Percentiles rank a stretch among this genome's conserved stretches.
These are phyloP conservation scores for Globisporangium perplexum DNA, from an alignment of 352 stramenopile species.

Conservation along the genomic window DNA sequence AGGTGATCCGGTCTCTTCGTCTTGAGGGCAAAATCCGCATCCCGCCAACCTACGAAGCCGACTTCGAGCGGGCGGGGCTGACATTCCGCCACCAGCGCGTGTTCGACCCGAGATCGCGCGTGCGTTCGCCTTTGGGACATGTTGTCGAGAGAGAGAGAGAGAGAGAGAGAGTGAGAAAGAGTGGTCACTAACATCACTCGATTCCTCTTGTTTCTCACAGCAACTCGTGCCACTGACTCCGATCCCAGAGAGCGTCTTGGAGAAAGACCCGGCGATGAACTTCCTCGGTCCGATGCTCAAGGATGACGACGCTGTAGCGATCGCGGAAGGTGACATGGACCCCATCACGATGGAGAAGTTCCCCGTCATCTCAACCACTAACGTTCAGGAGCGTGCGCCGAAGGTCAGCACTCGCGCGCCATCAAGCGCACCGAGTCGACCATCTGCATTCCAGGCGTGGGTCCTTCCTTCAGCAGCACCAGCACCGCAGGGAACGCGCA, in stretches of 20 bases:
- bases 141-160: not conserved
- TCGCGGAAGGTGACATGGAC: conserved; percentile 72
- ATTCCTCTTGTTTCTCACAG: conserved; percentile 15
- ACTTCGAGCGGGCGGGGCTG: conserved; percentile 51
- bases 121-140: conserved; percentile 13
- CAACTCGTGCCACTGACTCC: conserved; percentile 62
- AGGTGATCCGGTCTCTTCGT: conserved; percentile 56
- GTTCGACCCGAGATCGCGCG: conserved; percentile 50
- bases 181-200: not conserved
- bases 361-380: conserved; percentile 1
- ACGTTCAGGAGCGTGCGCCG: not conserved
- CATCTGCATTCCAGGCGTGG: not conserved
- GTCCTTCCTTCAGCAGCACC: not conserved
- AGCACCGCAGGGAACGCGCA: not conserved
- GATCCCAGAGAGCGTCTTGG: conserved; percentile 25
- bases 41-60: conserved; percentile 46
- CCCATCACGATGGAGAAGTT: conserved; percentile 59
- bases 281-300: conserved; percentile 60
- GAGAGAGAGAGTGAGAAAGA: too few species aligned
- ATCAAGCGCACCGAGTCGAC: not conserved
- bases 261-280: conserved; percentile 31
- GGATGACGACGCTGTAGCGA: conserved; percentile 33
- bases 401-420: not conserved
- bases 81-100: conserved; percentile 74
- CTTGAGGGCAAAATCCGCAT: conserved; percentile 62